These are phyloP conservation scores for Globisporangium okanoganense DNA, from an alignment of 352 stramenopile genomes.

Conservation along the genomic window DNA sequence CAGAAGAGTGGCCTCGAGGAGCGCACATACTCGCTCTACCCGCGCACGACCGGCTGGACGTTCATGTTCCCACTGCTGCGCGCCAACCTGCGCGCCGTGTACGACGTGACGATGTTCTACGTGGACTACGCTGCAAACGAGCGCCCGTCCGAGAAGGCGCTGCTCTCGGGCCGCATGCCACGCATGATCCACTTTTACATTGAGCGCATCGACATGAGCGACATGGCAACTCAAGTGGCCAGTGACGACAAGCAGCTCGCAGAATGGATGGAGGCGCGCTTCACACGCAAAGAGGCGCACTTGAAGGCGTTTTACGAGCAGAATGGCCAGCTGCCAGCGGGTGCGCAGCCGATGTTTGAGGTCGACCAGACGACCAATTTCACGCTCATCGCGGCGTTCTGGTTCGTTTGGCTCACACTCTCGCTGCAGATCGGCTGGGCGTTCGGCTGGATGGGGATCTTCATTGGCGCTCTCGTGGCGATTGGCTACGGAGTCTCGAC, in stretches of 20 bases:
- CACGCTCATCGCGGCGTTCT: constrained; percentile 43
- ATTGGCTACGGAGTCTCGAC: constrained; percentile 32
- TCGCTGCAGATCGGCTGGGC: constrained; percentile 22
- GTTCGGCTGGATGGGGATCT: constrained; percentile 25
- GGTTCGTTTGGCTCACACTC: constrained; percentile 36
- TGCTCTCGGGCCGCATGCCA: constrained; percentile 57
- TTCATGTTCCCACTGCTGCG: constrained; percentile 70
- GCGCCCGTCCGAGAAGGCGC: constrained; percentile 59
- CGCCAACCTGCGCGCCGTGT: constrained; percentile 58
- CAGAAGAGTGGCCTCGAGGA: constrained; percentile 36
- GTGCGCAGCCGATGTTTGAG: constrained; percentile 43
- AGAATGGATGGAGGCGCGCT: constrained; percentile 59
- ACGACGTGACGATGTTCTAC: constrained; percentile 84
- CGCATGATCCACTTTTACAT: constrained; percentile 71
- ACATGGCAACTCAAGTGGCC: constrained; percentile 18
- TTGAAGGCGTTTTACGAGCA: constrained; percentile 66
- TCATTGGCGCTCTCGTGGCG: constrained; percentile 21
- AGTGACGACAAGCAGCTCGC: constrained; percentile 41
- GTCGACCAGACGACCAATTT: constrained; percentile 25
- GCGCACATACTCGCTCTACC: constrained; percentile 70
- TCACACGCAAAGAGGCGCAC: constrained; percentile 60
- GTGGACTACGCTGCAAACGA: constrained; percentile 59
- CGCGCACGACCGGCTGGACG: constrained; percentile 68
- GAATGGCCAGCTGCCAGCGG: constrained; percentile 38
- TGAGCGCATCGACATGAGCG: constrained; percentile 46